Evolutionary conservation across 768 basidiomycete species (phyloP), one percentile per base, ranked within the genome.

Genomic region (Mycena galopus): DNA sequence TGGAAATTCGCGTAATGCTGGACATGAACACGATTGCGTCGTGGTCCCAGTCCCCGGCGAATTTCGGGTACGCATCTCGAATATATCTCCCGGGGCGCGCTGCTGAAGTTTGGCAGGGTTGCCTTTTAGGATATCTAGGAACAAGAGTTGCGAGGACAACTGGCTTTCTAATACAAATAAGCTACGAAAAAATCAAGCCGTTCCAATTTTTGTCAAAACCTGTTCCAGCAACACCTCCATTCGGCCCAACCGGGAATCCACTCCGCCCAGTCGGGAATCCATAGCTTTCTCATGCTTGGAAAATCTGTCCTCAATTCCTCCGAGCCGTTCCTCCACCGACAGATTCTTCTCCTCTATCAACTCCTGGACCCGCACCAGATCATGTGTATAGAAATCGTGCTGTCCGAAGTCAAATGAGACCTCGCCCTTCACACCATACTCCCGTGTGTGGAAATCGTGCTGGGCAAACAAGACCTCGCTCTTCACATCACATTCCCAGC

Each of bases 201-300:
- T 19, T 4, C 17, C 17, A 44, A 44, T 44, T 14, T 37, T 37
- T 37, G 6, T 12, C 65, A 66, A 21, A 2, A 65, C 19, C 25
- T 62, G 82, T 47, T 90, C 87, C 69, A 93, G 82, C 91, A 93
- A 91, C 71, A 7, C 16, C n/a, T 29, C 62, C 53, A 78, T 59
- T 4, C 73, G 66, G 27, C 59, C 73, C 11, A 37, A 37, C 35
- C 35, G 35, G n/a, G n/a, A n/a, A n/a, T n/a, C n/a, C n/a, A n/a
- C n/a, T n/a, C n/a, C n/a, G n/a, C n/a, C n/a, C n/a, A 77, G 53
- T 12, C 69, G 29, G 32, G 66, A 65, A 0, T 66, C 60, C 59
- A 74, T 57, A n/a, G 14, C 33, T 16, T 67, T 37, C 35, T 70
- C 69, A 23, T 67, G 65, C 27, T 63, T 68, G 10, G 23, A 25